Conservation (phyloP, 2,329 filamentous ascomycete genomes). For the Exophiala sp. region DNA sequence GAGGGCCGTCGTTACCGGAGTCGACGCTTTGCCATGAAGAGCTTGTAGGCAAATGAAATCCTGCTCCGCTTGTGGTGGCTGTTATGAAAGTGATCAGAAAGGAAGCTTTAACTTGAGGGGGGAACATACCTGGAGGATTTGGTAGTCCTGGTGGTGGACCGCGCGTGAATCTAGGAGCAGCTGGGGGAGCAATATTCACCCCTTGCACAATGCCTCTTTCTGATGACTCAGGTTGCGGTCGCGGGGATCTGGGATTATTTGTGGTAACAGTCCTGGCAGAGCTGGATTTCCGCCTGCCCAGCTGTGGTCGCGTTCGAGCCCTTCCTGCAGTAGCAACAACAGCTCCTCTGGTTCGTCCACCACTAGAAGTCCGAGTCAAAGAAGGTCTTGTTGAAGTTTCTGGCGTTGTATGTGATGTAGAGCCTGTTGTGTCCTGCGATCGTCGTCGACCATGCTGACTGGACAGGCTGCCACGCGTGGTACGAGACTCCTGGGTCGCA, state of each 20-base stretch:
- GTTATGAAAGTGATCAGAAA: constrained; percentile 1
- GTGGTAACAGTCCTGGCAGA: constrained; percentile 8
- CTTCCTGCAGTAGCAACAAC: constrained; percentile 16
- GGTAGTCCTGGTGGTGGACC: constrained; percentile 15
- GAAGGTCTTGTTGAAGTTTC: constrained; percentile 17
- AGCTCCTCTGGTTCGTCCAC: constrained; percentile 11
- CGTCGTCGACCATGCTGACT: constrained; percentile 7
- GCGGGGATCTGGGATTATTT: constrained; percentile 10
- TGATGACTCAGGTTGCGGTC: neutral
- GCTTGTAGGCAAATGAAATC: constrained; percentile 23
- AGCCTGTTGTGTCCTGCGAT: constrained; percentile 4
- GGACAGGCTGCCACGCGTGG: constrained; percentile 3
- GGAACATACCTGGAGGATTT: constrained; percentile 12
- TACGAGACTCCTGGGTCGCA: neutral
- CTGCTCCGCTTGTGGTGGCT: constrained; percentile 12
- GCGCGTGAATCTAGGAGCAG: neutral
- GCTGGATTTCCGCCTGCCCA: constrained; percentile 22
- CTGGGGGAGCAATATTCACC: neutral
- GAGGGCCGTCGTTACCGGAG: constrained; percentile 10
- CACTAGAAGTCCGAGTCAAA: constrained; percentile 19
- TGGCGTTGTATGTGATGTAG: constrained; percentile 13
- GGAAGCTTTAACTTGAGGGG: neutral
- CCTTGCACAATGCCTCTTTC: neutral
- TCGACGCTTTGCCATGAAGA: constrained; percentile 29
- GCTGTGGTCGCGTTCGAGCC: constrained; percentile 15